These are phyloP conservation scores for Heteromeles arbutifolia DNA, from an alignment of 306 rosid species.

Conservation along the genomic window DNA sequence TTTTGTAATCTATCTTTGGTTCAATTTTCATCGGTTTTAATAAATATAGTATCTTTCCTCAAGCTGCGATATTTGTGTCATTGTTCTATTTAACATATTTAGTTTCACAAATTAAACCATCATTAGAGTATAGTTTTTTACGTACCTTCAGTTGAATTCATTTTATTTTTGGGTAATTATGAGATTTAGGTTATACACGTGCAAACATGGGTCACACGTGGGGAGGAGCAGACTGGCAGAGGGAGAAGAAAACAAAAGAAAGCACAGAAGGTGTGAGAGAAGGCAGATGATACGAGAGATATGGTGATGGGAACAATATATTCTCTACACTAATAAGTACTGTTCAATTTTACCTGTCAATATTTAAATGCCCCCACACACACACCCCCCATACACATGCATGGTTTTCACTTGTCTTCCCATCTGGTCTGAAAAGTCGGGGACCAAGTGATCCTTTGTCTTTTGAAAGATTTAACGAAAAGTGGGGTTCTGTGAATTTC, in stretches of 20 bases:
- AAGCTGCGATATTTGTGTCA: neutral
- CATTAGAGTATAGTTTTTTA: neutral
- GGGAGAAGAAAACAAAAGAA: constrained; percentile 20
- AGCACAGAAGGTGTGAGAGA: constrained; percentile 10
- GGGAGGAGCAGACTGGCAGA: constrained; percentile 15
- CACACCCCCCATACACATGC: neutral
- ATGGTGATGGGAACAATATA: constrained; percentile 35
- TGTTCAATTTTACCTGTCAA: constrained; percentile 27
- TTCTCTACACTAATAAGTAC: constrained; percentile 21
- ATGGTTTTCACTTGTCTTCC: constrained; percentile 16
- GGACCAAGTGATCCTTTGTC: constrained; percentile 40
- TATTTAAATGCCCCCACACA: constrained; percentile 4
- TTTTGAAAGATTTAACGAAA: neutral
- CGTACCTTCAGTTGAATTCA: neutral
- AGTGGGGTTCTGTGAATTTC: neutral
- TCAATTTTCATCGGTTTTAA: neutral
- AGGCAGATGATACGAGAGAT: neutral
- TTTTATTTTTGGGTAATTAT: neutral
- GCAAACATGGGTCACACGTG: constrained; percentile 47
- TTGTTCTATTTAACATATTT: neutral
- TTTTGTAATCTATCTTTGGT: no score
- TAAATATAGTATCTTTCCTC: neutral
- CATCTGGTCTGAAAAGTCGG: constrained; percentile 33
- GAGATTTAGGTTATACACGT: constrained; percentile 32
- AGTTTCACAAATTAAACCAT: neutral